Evolutionary conservation across 495 filamentous ascomycete genomes (phyloP).

Genomic region (Neurospora discreta): DNA sequence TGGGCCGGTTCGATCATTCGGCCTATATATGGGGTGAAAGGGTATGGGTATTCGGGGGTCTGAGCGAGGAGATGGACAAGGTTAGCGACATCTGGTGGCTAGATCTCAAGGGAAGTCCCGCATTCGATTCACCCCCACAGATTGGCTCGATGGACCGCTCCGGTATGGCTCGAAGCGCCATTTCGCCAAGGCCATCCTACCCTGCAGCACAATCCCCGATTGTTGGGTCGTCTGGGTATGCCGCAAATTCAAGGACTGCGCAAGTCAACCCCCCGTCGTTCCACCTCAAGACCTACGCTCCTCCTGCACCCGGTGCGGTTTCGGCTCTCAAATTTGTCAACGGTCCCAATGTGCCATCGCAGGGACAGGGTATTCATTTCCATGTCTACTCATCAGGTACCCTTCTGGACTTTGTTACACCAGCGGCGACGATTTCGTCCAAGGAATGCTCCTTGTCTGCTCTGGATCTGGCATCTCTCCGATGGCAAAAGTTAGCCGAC

Average conservation of each 20-base stretch:
- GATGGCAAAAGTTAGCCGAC: conserved; percentile 89
- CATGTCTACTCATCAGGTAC: conserved; percentile 90
- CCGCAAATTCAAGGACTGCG: conserved; percentile 79
- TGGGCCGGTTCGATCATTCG: conserved; percentile 84
- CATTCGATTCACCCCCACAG: conserved; percentile 63
- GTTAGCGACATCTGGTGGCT: conserved; percentile 94
- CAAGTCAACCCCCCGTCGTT: conserved; percentile 65
- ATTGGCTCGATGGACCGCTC: conserved; percentile 51
- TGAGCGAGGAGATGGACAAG: conserved; percentile 91
- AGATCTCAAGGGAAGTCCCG: conserved; percentile 79
- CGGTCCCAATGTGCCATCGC: conserved; percentile 75
- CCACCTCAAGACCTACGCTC: conserved; percentile 59
- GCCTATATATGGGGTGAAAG: conserved; percentile 80
- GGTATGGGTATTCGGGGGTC: conserved; percentile 94
- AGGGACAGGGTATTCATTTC: conserved; percentile 83
- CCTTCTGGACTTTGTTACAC: conserved; percentile 86
- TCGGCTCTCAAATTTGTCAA: conserved; percentile 82
- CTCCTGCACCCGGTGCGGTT: conserved; percentile 65
- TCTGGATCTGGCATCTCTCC: conserved; percentile 70
- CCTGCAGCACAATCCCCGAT: conserved; percentile 27
- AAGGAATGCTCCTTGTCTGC: conserved; percentile 85
- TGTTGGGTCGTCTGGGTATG: conserved; percentile 61
- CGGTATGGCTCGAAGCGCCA: conserved; percentile 19
- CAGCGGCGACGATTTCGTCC: conserved; percentile 67
- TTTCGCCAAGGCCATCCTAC: conserved; percentile 34